phyloP scores from a whole-genome alignment of 495 filamentous ascomycete species.

The Bombardia bombarda region DNA sequence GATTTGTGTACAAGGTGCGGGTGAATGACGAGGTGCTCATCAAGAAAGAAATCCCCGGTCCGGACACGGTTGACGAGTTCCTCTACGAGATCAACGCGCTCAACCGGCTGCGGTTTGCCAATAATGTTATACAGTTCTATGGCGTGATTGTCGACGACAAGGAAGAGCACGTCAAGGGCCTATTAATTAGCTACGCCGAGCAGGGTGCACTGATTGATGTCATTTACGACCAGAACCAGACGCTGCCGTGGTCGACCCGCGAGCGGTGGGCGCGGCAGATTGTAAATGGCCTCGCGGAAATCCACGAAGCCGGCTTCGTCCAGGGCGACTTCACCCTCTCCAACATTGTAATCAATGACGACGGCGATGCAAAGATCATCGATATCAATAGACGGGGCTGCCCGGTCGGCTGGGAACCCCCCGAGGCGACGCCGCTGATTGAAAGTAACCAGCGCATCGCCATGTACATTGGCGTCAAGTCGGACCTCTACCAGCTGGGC shows the following conservation, averaged over 20 bases:
- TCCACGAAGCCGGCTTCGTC: conserved; percentile 94
- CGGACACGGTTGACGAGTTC: conserved; percentile 94
- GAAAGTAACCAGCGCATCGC: conserved; percentile 87
- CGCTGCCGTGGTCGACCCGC: conserved; percentile 64
- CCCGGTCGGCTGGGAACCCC: conserved; percentile 96
- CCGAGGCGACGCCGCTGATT: conserved; percentile 81
- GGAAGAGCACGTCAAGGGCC: conserved; percentile 69
- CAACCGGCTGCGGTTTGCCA: conserved; percentile 60
- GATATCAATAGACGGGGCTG: conserved; percentile 97
- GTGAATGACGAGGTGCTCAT: conserved; percentile 64
- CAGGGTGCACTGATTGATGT: conserved; percentile 87
- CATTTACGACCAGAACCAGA: conserved; percentile 63
- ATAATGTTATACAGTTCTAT: conserved; percentile 79
- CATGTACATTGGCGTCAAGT: conserved; percentile 98
- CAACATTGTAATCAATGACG: conserved; percentile 86
- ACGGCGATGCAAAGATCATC: conserved; percentile 89
- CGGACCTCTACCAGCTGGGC: conserved; percentile 87
- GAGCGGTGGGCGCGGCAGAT: conserved; percentile 93
- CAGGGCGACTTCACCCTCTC: conserved; percentile 96
- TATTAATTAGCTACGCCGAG: conserved; percentile 84
- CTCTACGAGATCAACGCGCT: conserved; percentile 97
- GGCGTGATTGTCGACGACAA: conserved; percentile 83
- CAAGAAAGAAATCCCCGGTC: conserved; percentile 97
- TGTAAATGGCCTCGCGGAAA: conserved; percentile 79
- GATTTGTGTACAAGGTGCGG: conserved; percentile 92